Base-by-base conservation (phyloP, 202 grass and related monocot species). In the Digitaria exilis region DNA sequence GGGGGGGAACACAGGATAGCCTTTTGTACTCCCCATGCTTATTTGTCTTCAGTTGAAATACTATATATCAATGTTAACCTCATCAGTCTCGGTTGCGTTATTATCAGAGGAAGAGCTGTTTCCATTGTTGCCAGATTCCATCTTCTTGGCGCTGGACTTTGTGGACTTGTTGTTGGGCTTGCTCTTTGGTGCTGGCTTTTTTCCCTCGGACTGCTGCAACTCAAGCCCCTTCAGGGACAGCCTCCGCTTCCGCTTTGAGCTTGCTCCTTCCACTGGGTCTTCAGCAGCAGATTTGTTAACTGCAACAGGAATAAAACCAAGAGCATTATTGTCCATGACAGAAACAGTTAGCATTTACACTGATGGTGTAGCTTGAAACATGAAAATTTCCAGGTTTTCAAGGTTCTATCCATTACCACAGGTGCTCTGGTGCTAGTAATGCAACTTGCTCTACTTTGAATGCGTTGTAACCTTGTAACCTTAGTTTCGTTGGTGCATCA, bases 151-250 rank as follows among this genome's bases (percentile, higher is more conserved):
- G 64, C 84, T 91, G 56, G 81, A 84, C 79, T 93, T 93, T 3
- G 88, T 80, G 19, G 65, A 94, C 69, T 80, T 87, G 66, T 88
- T 86, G 75, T 84, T 91, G 13, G 85, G 42, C 69, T 87, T 98
- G 25, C 44, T 84, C 83, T 93, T 93, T 8, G 63, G 61, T 63
- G 45, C 26, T 18, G 90, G 87, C 46, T 80, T 98, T 76, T 83
- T 79, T 46, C 95, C 93, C 43, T 98, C 91, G 2, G 91, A 88
- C 52, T 98, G 88, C 68, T 93, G 87, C 85, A 95, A 52, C 80
- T 93, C 91, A 51, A 95, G 88, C 50, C 90, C 96, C 83, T 98
- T 98, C 12, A 49, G 87, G 1, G 96, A 93, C 11, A 92, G 89
- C 73, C 86, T 88, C 73, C 92, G 82, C 60, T 92, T 95, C 73